Base-by-base conservation (phyloP, 2,329 filamentous ascomycete species). In the Beauveria sp. region DNA sequence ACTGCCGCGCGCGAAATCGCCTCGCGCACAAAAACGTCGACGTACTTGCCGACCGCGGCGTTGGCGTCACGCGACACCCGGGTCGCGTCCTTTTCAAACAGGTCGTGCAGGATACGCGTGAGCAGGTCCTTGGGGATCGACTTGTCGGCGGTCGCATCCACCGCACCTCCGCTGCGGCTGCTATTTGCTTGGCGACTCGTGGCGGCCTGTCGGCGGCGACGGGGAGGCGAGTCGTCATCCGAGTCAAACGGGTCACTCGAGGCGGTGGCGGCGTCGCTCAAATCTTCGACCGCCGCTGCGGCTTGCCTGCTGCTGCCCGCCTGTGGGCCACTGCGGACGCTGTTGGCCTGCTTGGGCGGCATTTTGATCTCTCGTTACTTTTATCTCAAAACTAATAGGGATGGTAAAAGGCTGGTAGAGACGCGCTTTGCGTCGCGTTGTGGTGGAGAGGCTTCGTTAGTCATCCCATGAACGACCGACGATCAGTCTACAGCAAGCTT, bases 11-110 rank as follows among this genome's bases (percentile, higher is more conserved):
- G 77, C 18, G 91, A 91, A 71, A 98, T 86, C 1, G 91, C 91
- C 77, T 98, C 93, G 64, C 89, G 83, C 59, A 96, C 89, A 75
- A 97, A 98, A 0, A 93, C 85, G 74, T 97, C 91, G 74, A 97
- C 83, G 72, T 98, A 98, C 75, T 88, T 91, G 16, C 86, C 88
- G 63, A 93, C 83, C 1, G 92, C 84, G 7, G 78, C 81, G 71
- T 93, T 90, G 4, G 91, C 91, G 69, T 92, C 89, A 68, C 85
- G 87, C 8, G 87, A 87, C 66, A 96, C 86, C 66, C 88, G 82
- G 26, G 89, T 93, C 61, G 83, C 82, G 54, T 88, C 83, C 64
- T 83, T 81, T 67, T 88, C 80, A 70, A 97, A 96, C 71, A 89
- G 86, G 67, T 93, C 86, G 71, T 96, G 88, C 40, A 97, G 78